Base-by-base conservation (phyloP, 169 alveolate species). In the Ichthyophthirius multifiliis region DNA sequence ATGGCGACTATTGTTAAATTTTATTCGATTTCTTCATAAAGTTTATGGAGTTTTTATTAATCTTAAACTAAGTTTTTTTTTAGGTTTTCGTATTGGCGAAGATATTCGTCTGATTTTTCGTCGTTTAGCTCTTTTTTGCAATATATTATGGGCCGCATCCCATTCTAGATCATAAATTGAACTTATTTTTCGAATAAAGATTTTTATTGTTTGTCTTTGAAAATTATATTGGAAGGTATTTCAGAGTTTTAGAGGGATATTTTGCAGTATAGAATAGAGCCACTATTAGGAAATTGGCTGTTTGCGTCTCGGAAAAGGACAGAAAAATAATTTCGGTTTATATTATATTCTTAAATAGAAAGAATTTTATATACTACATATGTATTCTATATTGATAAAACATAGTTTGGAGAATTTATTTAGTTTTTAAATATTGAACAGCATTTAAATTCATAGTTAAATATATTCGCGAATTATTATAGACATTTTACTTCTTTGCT, bases 71-170 rank as follows among this genome's bases (percentile, higher is more conserved):
- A 39, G 10, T 55, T 55, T 39, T 55, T 55, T 71, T 41, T 37
- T 4, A 71, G 32, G 10, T 34, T 41, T 13, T 37, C 47, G 32
- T 78, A 78, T 43, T 63, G 23, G 43, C 55, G 30, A 31, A 78
- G 18, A 78, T 63, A 78, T 5, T 55, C 71, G 65, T 67, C 73
- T 1, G 65, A 45, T 63, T 78, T 75, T 78, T 44, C 73, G 1
- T 78, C 84, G 18, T 78, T 78, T 12, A 78, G 65, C 12, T 78
- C 48, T 9, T 47, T 23, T 34, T 78, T 78, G 2, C 78, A 78
- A 65, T 78, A 78, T 5, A 78, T 45, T 2, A 78, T 63, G 7
- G 84, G 43, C 46, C 84, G 39, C 84, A 78, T 78, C 3, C 84
- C 84, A 43, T 55, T 55, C 31, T 55, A 55, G 0, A 55, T 15